Conservation (phyloP, 257 asterid genomes). For the Leptodermis oblonga region DNA sequence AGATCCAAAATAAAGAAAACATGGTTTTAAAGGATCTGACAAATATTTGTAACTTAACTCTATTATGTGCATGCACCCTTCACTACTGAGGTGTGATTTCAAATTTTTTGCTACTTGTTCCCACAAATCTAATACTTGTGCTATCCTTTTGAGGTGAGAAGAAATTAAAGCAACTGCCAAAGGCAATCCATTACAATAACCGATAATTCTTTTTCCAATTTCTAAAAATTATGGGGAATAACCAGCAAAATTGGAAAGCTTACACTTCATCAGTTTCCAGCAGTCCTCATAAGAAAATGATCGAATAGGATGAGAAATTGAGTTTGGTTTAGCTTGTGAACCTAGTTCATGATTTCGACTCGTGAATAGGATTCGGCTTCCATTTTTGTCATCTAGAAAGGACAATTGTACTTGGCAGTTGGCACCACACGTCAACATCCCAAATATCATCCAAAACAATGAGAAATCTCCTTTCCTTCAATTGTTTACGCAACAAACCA, state of each 20-base stretch:
- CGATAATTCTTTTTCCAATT: background rate
- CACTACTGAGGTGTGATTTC: too few relatives aligned
- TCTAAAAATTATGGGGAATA: background rate
- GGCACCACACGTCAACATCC: background rate
- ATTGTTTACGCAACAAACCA: background rate
- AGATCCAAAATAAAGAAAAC: background rate
- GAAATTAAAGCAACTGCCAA: background rate
- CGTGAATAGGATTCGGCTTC: background rate
- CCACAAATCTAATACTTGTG: background rate
- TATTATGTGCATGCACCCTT: too few relatives aligned
- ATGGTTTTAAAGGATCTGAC: background rate
- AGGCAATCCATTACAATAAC: background rate
- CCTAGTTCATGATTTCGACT: background rate
- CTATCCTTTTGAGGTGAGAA: background rate
- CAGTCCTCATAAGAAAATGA: background rate
- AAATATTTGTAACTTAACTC: background rate
- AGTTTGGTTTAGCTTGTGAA: background rate
- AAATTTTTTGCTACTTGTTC: too few relatives aligned
- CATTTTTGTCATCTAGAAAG: background rate
- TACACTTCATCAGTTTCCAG: background rate
- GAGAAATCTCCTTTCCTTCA: background rate
- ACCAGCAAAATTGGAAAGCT: background rate
- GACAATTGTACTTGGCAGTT: background rate
- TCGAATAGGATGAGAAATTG: background rate
- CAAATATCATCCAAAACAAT: background rate